Percentiles rank a stretch among this genome's conserved stretches.
Conservation (phyloP, 139 green algal species). For the Auxenochlorella pyrenoidosa region DNA sequence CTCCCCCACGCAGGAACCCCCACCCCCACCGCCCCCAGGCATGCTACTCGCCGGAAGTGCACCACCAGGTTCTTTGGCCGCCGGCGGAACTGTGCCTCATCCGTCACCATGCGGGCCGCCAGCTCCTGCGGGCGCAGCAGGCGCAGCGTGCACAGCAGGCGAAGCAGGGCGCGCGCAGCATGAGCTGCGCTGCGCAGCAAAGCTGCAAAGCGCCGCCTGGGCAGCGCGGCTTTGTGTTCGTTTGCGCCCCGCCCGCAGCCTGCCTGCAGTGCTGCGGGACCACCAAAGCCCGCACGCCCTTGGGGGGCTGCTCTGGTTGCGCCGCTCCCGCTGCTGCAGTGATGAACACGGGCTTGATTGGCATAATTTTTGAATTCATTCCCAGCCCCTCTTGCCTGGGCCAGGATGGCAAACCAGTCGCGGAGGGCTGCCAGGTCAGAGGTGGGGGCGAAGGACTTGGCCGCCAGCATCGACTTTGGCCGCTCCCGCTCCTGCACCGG, state of each 20-base stretch:
- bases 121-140: conserved; percentile 64
- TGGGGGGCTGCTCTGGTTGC: no score
- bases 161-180: neutral
- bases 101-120: conserved; percentile 59
- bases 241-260: no score
- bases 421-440: conserved; percentile 43
- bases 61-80: conserved; percentile 62
- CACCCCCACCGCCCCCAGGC: no score
- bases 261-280: no score
- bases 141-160: neutral
- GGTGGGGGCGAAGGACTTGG: conserved; percentile 84
- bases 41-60: conserved; percentile 57
- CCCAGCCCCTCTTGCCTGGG: conserved; percentile 53
- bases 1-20: no score
- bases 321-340: no score
- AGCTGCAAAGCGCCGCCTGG: no score
- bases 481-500: conserved; percentile 50
- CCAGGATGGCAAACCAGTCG: conserved; percentile 76
- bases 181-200: no score
- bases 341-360: no score
- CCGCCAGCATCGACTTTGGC: conserved; percentile 75
- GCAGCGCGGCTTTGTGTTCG: no score
- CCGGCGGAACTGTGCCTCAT: conserved; percentile 61
- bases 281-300: no score
- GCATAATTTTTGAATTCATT: no score